These are phyloP conservation scores for Neurospora sp. DNA, from an alignment of 495 filamentous ascomycete genomes.

Conservation along the genomic window DNA sequence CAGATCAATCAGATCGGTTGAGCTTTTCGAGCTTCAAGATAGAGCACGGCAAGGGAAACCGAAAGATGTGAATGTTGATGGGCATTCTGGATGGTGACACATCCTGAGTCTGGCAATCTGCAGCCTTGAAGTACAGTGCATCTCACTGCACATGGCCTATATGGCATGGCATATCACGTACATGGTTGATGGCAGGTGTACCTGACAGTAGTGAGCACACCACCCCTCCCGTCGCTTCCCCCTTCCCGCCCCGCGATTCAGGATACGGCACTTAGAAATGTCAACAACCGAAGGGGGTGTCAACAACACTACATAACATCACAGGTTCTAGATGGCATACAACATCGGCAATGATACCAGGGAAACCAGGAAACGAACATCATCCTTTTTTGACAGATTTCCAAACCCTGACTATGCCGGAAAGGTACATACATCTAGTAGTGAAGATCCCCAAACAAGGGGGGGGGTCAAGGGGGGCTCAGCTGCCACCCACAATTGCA, in stretches of 20 bases:
- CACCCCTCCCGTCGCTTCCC: neutral
- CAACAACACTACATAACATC: neutral
- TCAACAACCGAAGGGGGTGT: neutral
- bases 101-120: neutral
- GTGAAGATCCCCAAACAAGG: neutral
- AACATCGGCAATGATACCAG: neutral
- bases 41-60: neutral
- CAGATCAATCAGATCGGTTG: neutral
- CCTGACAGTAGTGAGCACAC: neutral
- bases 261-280: neutral
- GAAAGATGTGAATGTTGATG: neutral
- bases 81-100: neutral
- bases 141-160: neutral
- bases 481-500: slow-evolving; percentile 14
- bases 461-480: slow-evolving; percentile 12
- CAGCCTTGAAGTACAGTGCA: neutral
- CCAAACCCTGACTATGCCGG: neutral
- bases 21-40: neutral
- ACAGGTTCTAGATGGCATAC: neutral
- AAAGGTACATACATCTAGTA: neutral
- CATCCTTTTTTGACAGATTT: neutral
- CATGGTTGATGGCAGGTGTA: neutral
- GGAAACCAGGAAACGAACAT: neutral
- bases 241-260: neutral
- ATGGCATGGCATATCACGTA: neutral